Evolutionary conservation across 2,329 filamentous ascomycete species (phyloP), one percentile per base, ranked within the genome.

Genomic region (Lachnellula arida): DNA sequence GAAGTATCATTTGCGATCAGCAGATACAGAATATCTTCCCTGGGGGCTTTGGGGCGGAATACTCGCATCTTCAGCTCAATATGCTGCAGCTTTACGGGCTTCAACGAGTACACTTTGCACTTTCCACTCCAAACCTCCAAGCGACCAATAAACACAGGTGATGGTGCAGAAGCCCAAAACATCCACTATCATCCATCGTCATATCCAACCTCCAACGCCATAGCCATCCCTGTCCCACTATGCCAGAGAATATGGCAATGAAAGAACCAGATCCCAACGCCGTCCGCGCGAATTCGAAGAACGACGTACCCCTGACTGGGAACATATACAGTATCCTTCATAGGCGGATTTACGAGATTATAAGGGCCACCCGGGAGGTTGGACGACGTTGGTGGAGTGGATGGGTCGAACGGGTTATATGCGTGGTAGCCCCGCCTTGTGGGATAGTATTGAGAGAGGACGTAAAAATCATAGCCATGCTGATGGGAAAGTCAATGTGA

Each of bases 211-310:
- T 62, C 56, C 25, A 65, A 39, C 3, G 54, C 55, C 70, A 76
- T 76, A 1, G 71, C 72, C 73, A 76, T 76, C 1, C 76, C 75
- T 25, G 70, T 72, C 1, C 69, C 73, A 55, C 67, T 63, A 47
- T 71, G 71, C 64, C 70, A 73, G 5, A 73, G 55, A 1, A 72
- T 65, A 62, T 79, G 77, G 25, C 76, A 78, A 56, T 77, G 75
- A 49, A 80, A 68, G 7, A 77, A 74, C 78, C 78, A 81, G 9
- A 80, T 67, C 2, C 78, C 78, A 1, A 76, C 74, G 63, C 81
- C 81, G 50, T 79, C 75, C 5, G 73, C 71, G 5, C 71, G 66
- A 64, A 77, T 75, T 25, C 79, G 77, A 15, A 78, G 51, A 17
- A 77, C 72, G 11, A 75, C 67, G 65, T 77, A 74, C n/a, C 65